Evolutionary conservation across 257 asterid species (phyloP), one percentile per base, ranked within the genome.

Genomic region (Nicotiana otophora): DNA sequence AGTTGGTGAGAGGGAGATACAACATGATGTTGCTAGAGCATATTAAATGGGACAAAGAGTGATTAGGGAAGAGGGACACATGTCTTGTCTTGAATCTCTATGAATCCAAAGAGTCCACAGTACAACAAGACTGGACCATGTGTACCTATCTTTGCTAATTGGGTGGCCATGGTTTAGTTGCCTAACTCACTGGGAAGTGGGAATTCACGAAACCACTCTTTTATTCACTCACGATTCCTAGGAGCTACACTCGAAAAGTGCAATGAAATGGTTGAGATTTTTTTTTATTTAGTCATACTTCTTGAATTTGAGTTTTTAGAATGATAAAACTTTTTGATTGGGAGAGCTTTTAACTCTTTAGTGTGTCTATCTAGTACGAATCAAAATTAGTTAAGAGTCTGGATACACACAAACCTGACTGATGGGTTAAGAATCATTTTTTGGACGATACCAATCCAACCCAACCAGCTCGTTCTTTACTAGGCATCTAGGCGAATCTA

Each of bases 151-250:
- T 64, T 76, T 55, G 57, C 46, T 36, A 78, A 58, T 67, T 30
- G 33, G 7, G 78, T 82, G 83, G 88, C 66, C 63, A 69, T 42
- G 51, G 53, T 68, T 62, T 70, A 26, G 55, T 85, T 82, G 62
- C 88, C 82, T 51, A 23, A 70, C 33, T 53, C 42, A 64, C 54
- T 17, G 86, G 86, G 77, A 78, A 64, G 31, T 17, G 88, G 86
- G 77, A 78, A 54, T n/a, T 36, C 28, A 62, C 20, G 28, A 33
- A 77, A 20, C 81, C 83, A 78, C 58, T 58, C 57, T 30, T 69
- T 77, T 20, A 78, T 79, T 63, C 46, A 62, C 81, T 36, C 61
- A n/a, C 65, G 69, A 20, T 72, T 62, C 19, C 54, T 20, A 20
- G 34, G 20, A 20, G 20, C 20, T 70, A 70, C 42, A 20, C 20